phyloP scores from a whole-genome alignment of 2,329 filamentous ascomycete species.

The Plectosphaerella sp. region DNA sequence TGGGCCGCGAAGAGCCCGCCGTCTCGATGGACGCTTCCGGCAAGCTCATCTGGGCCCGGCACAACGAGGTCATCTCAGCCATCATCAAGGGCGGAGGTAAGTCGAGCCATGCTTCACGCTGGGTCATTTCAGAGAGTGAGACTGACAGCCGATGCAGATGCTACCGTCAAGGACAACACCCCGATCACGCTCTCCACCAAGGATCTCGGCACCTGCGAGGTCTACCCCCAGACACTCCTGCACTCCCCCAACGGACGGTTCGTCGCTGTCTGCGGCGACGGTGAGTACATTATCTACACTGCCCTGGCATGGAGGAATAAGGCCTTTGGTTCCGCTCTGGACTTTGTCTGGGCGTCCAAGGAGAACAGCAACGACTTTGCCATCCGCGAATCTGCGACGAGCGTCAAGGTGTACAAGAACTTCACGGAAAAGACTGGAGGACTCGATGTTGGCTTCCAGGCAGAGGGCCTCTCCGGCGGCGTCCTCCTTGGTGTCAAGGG shows the following conservation, averaged over 20 bases:
- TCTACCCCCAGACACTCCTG: constrained; percentile 89
- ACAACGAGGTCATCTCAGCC: constrained; percentile 91
- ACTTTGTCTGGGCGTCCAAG: constrained; percentile 96
- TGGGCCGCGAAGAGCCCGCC: constrained; percentile 93
- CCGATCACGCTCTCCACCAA: constrained; percentile 85
- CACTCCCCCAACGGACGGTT: constrained; percentile 96
- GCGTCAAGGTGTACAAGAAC: constrained; percentile 96
- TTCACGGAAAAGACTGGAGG: constrained; percentile 89
- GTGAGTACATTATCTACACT: constrained; percentile 98
- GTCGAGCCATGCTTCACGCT: constrained; percentile 10
- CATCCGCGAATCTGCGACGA: constrained; percentile 89
- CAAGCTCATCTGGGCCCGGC: constrained; percentile 93
- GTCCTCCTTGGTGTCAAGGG: constrained; percentile 91
- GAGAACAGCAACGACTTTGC: constrained; percentile 98
- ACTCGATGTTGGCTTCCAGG: constrained; percentile 91
- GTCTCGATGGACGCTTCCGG: constrained; percentile 96
- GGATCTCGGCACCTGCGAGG: constrained; percentile 91
- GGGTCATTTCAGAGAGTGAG: background rate
- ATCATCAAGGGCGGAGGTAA: constrained; percentile 84
- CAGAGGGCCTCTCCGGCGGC: constrained; percentile 85
- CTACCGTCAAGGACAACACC: constrained; percentile 79
- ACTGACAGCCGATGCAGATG: constrained; percentile 48
- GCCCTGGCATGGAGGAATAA: constrained; percentile 96
- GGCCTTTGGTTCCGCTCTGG: constrained; percentile 89
- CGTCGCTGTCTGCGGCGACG: constrained; percentile 79